Base-by-base conservation (phyloP, 768 basidiomycete species). In the Brasilioporus rufonigricans region DNA sequence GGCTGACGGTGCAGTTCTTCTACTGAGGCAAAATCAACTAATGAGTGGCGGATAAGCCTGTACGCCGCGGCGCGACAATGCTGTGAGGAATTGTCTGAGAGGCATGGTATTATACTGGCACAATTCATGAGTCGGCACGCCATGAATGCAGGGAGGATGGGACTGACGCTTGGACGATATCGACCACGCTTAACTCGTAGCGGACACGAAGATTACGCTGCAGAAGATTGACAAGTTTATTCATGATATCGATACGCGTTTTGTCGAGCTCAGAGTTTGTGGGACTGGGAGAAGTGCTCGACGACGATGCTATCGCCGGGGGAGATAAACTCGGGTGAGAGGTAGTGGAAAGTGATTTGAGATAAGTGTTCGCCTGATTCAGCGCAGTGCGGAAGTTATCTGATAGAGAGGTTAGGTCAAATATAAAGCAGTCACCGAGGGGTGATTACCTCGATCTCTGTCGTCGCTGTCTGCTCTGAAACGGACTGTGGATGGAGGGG, bases 61-160 rank as follows among this genome's bases (percentile, higher is more conserved):
- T 96, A 98, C 0, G 87, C 89, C 2, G 85, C 84, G 12, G 94
- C 85, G 36, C 93, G 82, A 61, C 88, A 84, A 46, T 86, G 80
- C 55, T 85, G 86, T 2, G 86, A 83, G 11, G 82, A 80, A 27
- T 73, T 74, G 64, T 97, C 95, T n/a, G 86, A 79, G 13, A 98
- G 78, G 27, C 82, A 85, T 11, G 89, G 87, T 39, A 88, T 73
- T n/a, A 90, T 77, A 18, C 96, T 98, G 66, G 12, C 52, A 21
- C n/a, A n/a, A 32, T 18, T 29, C 5, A 44, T 58, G 56, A 59
- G 66, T 29, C 60, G 27, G 52, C 35, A 40, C 24, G 26, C 8
- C 35, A 60, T 44, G 21, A 45, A 32, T 21, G 26, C n/a, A 44
- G 48, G 2, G 52, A 48, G 27, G 47, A 50, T 19, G 21, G 35